Conservation (phyloP, 1,139 yeast species). For the Magnusiomyces tetraspermus region DNA sequence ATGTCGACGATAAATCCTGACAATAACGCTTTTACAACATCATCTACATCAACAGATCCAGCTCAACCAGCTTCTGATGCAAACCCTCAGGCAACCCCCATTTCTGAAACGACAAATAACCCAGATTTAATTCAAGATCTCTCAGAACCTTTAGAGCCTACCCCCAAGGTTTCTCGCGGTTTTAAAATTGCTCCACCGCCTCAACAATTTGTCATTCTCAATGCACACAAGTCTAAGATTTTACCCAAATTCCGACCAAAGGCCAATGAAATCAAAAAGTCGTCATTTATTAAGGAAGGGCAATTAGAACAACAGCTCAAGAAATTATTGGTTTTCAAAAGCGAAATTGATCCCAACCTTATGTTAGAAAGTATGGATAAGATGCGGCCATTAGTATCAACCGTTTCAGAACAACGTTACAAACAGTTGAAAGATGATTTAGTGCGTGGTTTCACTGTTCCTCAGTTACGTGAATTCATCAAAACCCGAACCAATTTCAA, state of each 20-base stretch:
- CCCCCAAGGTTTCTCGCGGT: conserved; percentile 6
- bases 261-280: conserved; percentile 4
- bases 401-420: conserved; percentile 28
- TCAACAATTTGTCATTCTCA: conserved; percentile 22
- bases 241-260: conserved; percentile 21
- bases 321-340: conserved; percentile 30
- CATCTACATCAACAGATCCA: not conserved
- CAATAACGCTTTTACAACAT: not conserved
- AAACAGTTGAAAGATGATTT: conserved; percentile 28
- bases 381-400: conserved; percentile 26
- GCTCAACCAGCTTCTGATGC: not conserved
- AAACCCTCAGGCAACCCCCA: not conserved
- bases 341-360: conserved; percentile 25
- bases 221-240: conserved; percentile 23
- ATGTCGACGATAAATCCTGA: not conserved
- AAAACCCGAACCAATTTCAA: conserved; percentile 1
- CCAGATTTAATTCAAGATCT: not conserved
- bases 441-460: conserved; percentile 26
- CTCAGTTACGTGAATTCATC: conserved; percentile 29
- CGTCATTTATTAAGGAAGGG: conserved; percentile 14
- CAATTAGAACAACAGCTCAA: conserved; percentile 25
- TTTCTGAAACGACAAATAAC: not conserved
- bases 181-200: conserved; percentile 13
- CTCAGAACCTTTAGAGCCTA: not conserved
- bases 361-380: conserved; percentile 28